These are phyloP conservation scores for Colletotrichum liaoningense DNA, from an alignment of 2,329 filamentous ascomycete genomes.

Conservation along the genomic window DNA sequence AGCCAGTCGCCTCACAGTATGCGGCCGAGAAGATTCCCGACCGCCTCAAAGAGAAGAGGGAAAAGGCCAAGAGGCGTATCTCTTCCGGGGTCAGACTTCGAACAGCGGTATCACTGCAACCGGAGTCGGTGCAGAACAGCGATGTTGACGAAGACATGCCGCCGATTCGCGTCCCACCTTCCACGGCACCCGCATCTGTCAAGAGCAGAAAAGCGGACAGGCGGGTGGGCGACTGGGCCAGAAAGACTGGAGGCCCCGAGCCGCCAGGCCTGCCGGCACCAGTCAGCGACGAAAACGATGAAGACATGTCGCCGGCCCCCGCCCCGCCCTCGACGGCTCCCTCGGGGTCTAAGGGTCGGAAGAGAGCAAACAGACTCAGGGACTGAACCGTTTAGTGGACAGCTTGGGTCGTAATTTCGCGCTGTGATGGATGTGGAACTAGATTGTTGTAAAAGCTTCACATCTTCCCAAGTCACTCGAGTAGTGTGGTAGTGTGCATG, in stretches of 20 bases:
- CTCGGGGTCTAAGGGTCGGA: no score
- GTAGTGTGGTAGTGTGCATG: not conserved
- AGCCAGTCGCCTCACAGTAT: constrained; percentile 7
- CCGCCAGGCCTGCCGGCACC: constrained; percentile 11
- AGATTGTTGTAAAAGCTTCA: not conserved
- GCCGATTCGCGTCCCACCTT: constrained; percentile 16
- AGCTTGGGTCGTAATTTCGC: not conserved
- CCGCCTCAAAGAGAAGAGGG: constrained; percentile 22
- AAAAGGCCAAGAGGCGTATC: constrained; percentile 10
- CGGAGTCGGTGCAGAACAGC: constrained; percentile 24
- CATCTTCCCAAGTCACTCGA: not conserved
- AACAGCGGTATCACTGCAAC: constrained; percentile 11
- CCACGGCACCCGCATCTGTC: constrained; percentile 1
- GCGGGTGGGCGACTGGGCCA: constrained; percentile 17
- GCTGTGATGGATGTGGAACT: constrained; percentile 3
- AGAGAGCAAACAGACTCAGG: no score
- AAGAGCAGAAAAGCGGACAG: not conserved
- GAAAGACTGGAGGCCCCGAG: constrained; percentile 16
- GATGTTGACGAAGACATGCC: constrained; percentile 34
- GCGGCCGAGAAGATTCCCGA: constrained; percentile 22
- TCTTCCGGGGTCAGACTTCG: constrained; percentile 15
- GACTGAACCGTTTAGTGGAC: constrained; percentile 2
- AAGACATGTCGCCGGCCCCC: no score
- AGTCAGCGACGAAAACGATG: no score
- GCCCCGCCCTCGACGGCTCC: no score